Conservation (phyloP, 148 eudicot species). For the Rhododendron henanense region DNA sequence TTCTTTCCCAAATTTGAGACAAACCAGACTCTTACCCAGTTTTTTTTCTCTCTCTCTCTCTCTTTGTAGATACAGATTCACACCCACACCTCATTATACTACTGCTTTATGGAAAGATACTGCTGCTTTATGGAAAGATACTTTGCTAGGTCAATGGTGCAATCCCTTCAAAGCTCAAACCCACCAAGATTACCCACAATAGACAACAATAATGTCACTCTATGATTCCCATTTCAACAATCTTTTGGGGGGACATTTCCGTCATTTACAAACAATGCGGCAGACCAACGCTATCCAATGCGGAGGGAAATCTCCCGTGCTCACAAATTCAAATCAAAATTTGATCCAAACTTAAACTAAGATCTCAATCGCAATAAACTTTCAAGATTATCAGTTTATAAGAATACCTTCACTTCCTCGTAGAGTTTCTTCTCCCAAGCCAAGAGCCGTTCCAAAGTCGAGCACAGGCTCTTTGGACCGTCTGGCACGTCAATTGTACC, state of each 20-base stretch:
- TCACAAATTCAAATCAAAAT: not conserved
- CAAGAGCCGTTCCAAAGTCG: conserved; percentile 86
- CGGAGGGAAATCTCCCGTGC: not conserved
- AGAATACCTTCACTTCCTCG: conserved; percentile 93
- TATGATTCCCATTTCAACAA: not conserved
- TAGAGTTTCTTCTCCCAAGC: conserved; percentile 99
- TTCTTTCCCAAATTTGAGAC: no score
- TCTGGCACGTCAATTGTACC: conserved; percentile 53
- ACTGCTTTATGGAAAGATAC: not conserved
- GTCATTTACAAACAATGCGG: not conserved
- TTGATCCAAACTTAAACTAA: no score
- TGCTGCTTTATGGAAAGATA: not conserved
- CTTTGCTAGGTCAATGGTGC: conserved; percentile 1
- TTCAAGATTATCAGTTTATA: conserved; percentile 14
- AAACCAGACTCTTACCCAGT: no score
- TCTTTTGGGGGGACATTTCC: conserved; percentile 11
- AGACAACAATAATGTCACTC: not conserved
- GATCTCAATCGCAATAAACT: not conserved
- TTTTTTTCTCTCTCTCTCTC: no score
- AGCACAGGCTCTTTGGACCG: conserved; percentile 76
- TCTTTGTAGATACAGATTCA: no score
- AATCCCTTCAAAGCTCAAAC: not conserved
- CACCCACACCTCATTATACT: not conserved
- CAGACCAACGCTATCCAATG: not conserved
- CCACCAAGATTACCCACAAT: not conserved